Conservation (phyloP, 2,329 filamentous ascomycete species). For the Xylaria polymorpha region DNA sequence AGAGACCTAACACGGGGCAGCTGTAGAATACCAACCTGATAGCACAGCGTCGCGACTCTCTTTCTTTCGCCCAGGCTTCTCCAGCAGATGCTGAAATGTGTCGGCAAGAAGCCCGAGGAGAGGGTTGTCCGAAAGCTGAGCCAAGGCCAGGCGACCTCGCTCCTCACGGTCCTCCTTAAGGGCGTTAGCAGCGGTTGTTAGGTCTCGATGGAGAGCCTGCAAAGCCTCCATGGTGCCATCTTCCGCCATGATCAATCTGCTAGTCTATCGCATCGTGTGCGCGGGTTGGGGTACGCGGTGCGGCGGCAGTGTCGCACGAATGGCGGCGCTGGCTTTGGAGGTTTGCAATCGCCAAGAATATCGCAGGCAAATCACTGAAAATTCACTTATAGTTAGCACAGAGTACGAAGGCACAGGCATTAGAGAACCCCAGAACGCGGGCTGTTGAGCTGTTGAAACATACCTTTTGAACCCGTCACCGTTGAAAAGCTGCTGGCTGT, state of each 20-base stretch:
- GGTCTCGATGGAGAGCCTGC: constrained; percentile 86
- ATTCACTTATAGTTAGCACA: not conserved
- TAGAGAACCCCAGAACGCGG: constrained; percentile 12
- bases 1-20: not conserved
- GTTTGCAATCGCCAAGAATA: constrained; percentile 10
- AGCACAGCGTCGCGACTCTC: constrained; percentile 78
- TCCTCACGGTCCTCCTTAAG: constrained; percentile 70
- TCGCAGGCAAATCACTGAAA: not conserved
- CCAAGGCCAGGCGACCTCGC: constrained; percentile 66
- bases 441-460: constrained; percentile 7
- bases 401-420: constrained; percentile 12
- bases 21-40: constrained; percentile 63
- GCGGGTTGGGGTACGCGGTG: constrained; percentile 27
- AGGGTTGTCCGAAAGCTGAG: constrained; percentile 41
- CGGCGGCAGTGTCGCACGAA: constrained; percentile 30
- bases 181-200: constrained; percentile 79
- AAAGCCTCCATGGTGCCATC: constrained; percentile 79
- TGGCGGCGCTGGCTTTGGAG: constrained; percentile 16
- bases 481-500: constrained; percentile 27
- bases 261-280: constrained; percentile 60
- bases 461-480: constrained; percentile 11
- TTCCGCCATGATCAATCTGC: constrained; percentile 71
- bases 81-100: constrained; percentile 77
- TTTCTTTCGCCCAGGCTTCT: constrained; percentile 79
- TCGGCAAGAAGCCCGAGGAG: constrained; percentile 72